Evolutionary conservation across 2,329 filamentous ascomycete species (phyloP).

Genomic region (Microascus cirrosus): DNA sequence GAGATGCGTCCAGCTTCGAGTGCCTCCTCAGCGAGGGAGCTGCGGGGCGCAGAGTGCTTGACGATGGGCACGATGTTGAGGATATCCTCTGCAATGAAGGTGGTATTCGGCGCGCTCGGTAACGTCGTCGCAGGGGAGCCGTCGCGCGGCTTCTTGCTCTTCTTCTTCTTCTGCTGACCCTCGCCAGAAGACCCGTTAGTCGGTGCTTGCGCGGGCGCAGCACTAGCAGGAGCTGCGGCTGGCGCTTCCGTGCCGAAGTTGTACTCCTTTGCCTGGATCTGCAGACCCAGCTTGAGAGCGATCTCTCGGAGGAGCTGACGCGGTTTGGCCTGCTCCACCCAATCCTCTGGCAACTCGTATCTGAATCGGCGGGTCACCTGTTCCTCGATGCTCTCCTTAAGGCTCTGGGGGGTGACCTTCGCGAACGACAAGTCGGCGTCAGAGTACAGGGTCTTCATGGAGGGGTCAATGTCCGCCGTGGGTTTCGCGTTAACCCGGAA

Average conservation of each 20-base stretch:
- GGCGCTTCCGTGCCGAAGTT: slow-evolving; percentile 18
- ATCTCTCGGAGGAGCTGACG: slow-evolving; percentile 84
- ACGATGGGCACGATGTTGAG: slow-evolving; percentile 88
- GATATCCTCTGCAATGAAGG: slow-evolving; percentile 74
- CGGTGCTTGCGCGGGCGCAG: slow-evolving; percentile 21
- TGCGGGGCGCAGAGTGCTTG: slow-evolving; percentile 88
- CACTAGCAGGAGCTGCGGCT: slow-evolving; percentile 20
- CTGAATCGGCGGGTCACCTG: slow-evolving; percentile 68
- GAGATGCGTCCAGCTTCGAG: slow-evolving; percentile 93
- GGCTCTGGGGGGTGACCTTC: slow-evolving; percentile 59
- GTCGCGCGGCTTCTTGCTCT: slow-evolving; percentile 48
- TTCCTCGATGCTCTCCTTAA: slow-evolving; percentile 58
- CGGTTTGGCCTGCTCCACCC: slow-evolving; percentile 57
- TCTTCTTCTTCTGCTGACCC: slow-evolving; percentile 47
- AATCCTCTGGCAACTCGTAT: slow-evolving; percentile 57
- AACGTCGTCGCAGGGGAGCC: slow-evolving; percentile 35
- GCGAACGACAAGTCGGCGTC: slow-evolving; percentile 77
- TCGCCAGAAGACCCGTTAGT: slow-evolving; percentile 20
- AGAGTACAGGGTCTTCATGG: slow-evolving; percentile 64
- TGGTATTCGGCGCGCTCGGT: slow-evolving; percentile 37
- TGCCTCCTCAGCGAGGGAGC: slow-evolving; percentile 85
- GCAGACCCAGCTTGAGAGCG: slow-evolving; percentile 78
- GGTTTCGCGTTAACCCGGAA: slow-evolving; percentile 66
- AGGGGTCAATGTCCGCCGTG: slow-evolving; percentile 62
- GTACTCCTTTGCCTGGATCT: slow-evolving; percentile 62